phyloP scores from a whole-genome alignment of 1,139 yeast species.

The Saccharomyces pastorianus region DNA sequence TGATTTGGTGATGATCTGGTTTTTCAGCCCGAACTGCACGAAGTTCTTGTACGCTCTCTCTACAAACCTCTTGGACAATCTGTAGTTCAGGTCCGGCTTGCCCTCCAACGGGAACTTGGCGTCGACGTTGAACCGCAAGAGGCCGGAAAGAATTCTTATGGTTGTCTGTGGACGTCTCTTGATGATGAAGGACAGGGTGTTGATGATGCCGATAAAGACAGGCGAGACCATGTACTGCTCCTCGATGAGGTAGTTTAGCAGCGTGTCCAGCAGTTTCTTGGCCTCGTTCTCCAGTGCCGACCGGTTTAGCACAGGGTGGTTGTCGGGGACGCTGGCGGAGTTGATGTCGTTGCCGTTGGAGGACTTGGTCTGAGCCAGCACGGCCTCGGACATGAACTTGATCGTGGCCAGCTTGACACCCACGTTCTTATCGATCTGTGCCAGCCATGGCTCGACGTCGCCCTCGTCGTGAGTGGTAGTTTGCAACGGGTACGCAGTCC shows the following conservation, averaged over 20 bases:
- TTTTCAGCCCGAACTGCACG: conserved; percentile 37
- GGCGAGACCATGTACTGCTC: conserved; percentile 50
- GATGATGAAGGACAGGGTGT: conserved; percentile 44
- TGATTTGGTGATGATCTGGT: conserved; percentile 29
- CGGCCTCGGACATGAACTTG: conserved; percentile 63
- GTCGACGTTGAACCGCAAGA: conserved; percentile 37
- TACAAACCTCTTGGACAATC: conserved; percentile 39
- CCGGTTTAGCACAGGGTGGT: conserved; percentile 60
- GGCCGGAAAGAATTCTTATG: conserved; percentile 36
- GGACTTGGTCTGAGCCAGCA: conserved; percentile 52
- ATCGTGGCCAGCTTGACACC: conserved; percentile 58
- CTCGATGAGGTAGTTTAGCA: conserved; percentile 48
- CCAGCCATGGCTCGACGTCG: conserved; percentile 34
- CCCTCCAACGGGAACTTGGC: conserved; percentile 34
- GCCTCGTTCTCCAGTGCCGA: conserved; percentile 63
- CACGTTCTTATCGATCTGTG: conserved; percentile 37
- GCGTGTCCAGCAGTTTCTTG: conserved; percentile 54
- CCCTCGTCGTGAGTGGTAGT: conserved; percentile 34
- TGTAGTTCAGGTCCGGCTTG: conserved; percentile 33
- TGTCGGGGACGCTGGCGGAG: conserved; percentile 52
- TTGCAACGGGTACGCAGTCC: conserved; percentile 28
- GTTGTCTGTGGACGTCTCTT: conserved; percentile 51
- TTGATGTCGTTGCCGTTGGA: conserved; percentile 17
- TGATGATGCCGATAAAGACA: conserved; percentile 47
- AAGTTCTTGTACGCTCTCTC: conserved; percentile 43